phyloP scores from a whole-genome alignment of 345 rosid genomes.

The Durio zibethinus region DNA sequence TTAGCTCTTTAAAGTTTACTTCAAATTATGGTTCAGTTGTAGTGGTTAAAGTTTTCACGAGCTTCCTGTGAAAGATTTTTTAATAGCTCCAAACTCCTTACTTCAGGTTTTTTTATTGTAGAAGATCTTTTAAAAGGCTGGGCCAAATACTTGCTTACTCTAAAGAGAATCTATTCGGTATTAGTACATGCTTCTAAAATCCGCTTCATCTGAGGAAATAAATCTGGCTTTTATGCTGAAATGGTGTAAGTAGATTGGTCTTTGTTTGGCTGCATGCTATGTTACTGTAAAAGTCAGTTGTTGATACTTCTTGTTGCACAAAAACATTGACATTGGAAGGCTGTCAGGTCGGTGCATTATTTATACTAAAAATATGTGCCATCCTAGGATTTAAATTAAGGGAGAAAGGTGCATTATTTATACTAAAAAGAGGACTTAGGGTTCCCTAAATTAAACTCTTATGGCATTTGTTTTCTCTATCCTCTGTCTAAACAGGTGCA shows the following conservation, averaged over 20 bases:
- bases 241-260: background rate
- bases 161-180: background rate
- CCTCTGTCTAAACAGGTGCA: slow-evolving; percentile 52
- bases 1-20: background rate
- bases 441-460: background rate
- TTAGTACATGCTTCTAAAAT: background rate
- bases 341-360: background rate
- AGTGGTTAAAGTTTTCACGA: background rate
- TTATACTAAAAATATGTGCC: background rate
- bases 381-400: background rate
- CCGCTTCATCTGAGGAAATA: background rate
- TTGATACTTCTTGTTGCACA: background rate
- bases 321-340: background rate
- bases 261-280: background rate
- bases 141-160: background rate
- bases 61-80: background rate
- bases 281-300: background rate
- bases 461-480: slow-evolving; percentile 15
- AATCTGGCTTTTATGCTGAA: background rate
- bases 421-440: background rate
- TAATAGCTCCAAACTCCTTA: background rate
- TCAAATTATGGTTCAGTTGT: background rate
- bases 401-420: background rate
- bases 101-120: background rate
- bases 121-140: background rate